phyloP scores from a whole-genome alignment of 225 moss, liverwort and hornwort genomes.

The Antitrichia curtipendula region DNA sequence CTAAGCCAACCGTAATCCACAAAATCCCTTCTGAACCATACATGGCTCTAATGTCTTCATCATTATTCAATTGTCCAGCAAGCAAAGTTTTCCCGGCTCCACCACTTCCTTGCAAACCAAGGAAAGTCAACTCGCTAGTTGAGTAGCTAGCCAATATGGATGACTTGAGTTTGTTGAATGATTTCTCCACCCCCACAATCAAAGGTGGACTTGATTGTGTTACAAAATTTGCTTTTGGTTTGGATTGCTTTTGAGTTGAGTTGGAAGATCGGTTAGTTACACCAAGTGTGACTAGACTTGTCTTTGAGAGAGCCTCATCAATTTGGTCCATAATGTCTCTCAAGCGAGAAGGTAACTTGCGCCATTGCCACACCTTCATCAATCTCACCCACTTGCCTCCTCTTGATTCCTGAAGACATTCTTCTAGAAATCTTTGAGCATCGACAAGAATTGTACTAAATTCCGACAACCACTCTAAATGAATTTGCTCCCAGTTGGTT shows the following conservation, averaged over 20 bases:
- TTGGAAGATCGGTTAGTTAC: background rate
- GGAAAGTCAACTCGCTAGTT: background rate
- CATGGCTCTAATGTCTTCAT: background rate
- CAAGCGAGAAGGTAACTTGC: background rate
- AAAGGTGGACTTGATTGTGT: background rate
- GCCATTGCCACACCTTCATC: background rate
- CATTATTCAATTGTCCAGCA: background rate
- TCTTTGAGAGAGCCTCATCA: background rate
- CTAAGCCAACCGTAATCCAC: background rate
- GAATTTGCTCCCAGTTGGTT: background rate
- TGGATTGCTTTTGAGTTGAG: background rate
- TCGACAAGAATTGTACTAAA: background rate
- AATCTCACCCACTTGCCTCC: background rate
- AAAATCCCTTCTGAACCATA: background rate
- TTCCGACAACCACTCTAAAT: background rate
- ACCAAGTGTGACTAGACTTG: background rate
- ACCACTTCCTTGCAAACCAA: background rate
- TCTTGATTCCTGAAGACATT: fast-evolving
- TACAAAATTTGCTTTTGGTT: background rate
- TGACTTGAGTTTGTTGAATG: background rate
- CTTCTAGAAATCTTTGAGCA: too few relatives aligned
- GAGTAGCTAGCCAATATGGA: background rate
- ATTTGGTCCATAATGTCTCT: background rate
- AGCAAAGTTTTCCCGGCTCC: background rate
- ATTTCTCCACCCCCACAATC: background rate